Evolutionary conservation across 2,329 filamentous ascomycete genomes (phyloP).

Genomic region (Xylaria sp.): DNA sequence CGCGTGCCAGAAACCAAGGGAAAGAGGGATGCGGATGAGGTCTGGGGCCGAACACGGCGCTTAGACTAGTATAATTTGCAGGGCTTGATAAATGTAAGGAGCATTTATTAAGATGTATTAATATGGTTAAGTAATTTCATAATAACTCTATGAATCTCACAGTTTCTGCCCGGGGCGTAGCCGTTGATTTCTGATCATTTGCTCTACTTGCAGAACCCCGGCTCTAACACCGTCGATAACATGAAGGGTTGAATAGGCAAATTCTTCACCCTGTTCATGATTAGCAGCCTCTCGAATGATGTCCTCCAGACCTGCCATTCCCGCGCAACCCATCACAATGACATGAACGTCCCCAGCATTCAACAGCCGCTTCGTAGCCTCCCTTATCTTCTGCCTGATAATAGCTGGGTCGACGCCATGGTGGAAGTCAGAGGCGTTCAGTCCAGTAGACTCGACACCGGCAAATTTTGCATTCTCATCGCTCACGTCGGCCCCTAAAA

Average conservation of each 20-base stretch:
- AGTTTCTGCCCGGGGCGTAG: conserved; percentile 46
- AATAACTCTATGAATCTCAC: conserved; percentile 39
- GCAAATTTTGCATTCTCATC: conserved; percentile 68
- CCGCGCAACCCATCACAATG: conserved; percentile 88
- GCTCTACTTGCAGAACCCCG: conserved; percentile 71
- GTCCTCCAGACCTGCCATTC: conserved; percentile 86
- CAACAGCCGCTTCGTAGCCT: conserved; percentile 76
- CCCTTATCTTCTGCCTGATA: conserved; percentile 72
- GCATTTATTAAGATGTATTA: background rate
- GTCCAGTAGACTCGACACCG: conserved; percentile 83
- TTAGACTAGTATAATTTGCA: conserved; percentile 55
- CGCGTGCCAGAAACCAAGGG: conserved; percentile 90
- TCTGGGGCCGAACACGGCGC: conserved; percentile 79
- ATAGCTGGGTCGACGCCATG: conserved; percentile 71
- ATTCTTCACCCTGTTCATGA: conserved; percentile 70
- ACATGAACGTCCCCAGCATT: conserved; percentile 64
- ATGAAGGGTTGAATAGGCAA: conserved; percentile 65
- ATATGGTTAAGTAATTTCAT: conserved; percentile 1
- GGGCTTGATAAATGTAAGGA: background rate
- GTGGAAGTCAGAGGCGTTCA: conserved; percentile 85
- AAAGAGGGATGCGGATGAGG: conserved; percentile 84
- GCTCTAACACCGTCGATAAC: conserved; percentile 85
- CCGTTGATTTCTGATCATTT: conserved; percentile 59
- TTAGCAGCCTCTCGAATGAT: conserved; percentile 77
- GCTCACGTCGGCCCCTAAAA: conserved; percentile 65